These are phyloP conservation scores for Suillus brevipes DNA, from an alignment of 768 basidiomycete species.

Conservation along the genomic window DNA sequence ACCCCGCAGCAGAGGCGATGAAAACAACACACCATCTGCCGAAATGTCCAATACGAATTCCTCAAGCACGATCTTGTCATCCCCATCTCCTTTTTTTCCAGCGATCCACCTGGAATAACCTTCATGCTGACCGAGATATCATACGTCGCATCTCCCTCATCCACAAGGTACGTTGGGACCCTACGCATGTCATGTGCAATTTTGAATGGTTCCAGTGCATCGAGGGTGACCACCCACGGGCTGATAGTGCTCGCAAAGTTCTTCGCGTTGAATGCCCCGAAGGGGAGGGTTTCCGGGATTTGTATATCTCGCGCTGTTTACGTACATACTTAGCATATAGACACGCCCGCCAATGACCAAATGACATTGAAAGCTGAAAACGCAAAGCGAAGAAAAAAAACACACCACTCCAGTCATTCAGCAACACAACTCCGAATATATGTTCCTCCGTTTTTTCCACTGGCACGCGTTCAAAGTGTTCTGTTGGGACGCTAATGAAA, in stretches of 20 bases:
- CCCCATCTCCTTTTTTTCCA: neutral
- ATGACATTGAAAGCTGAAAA: neutral
- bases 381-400: neutral
- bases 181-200: constrained; percentile 5
- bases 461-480: constrained; percentile 4
- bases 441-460: constrained; percentile 6
- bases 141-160: constrained; percentile 2
- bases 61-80: constrained; percentile 2
- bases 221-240: constrained; percentile 10
- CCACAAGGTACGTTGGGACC: constrained; percentile 3
- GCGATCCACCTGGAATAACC: neutral
- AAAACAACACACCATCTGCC: constrained; percentile 1
- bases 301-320: constrained; percentile 8
- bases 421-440: constrained; percentile 8
- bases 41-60: constrained; percentile 10
- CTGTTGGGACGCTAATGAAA: constrained; percentile 6
- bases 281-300: constrained; percentile 4
- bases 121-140: constrained; percentile 6
- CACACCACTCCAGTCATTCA: constrained; percentile 10
- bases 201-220: constrained; percentile 8
- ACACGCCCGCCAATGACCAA: neutral
- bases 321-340: neutral
- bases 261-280: constrained; percentile 9
- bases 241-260: constrained; percentile 10
- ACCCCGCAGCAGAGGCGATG: neutral